Evolutionary conservation across 2,329 filamentous ascomycete genomes (phyloP), one percentile per base, ranked within the genome.

Genomic region (Ilyonectria robusta): DNA sequence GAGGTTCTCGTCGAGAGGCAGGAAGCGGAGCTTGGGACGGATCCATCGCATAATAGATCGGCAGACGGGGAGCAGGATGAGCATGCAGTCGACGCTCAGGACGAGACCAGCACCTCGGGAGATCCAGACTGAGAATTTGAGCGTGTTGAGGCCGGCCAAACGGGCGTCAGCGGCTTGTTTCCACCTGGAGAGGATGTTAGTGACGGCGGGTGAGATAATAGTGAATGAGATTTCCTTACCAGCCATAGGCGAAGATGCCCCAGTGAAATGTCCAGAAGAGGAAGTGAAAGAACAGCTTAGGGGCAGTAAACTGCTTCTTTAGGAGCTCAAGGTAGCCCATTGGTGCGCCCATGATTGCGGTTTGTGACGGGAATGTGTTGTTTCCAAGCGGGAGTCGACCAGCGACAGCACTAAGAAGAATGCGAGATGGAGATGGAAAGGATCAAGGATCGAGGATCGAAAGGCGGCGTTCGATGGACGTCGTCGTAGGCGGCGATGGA

Each of bases 21-120:
- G 79, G 84, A 93, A 97, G 80, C 90, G 89, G 71, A 97, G 83
- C 84, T 97, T 97, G 29, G 96, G 96, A 70, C 96, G 89, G 63
- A 98, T 81, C 78, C 90, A 92, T 79, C 94, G 90, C 78, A 99
- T 88, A 35, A 98, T 84, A 66, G 95, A 98, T 73, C 96, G 89
- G 85, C 95, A 99, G 85, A 99, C 97, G 7, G 96, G 96, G 66
- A 99, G 86, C 31, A 99, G 83, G 76, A 99, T 97, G 71, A 98
- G 85, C 77, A 94, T 92, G 62, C 90, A 91, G 83, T 99, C 95
- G 62, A 97, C 88, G 1, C 91, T 92, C 66, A 99, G 85, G 6
- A 93, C 92, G 46, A 99, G 84, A 75, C 94, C 96, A 59, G 96
- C 95, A 78, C 95, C 96, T 86, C 96, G 91, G 31, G 96, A 98